Evolutionary conservation across 768 basidiomycete species (phyloP), one percentile per base, ranked within the genome.

Genomic region (Boletellus sp.): DNA sequence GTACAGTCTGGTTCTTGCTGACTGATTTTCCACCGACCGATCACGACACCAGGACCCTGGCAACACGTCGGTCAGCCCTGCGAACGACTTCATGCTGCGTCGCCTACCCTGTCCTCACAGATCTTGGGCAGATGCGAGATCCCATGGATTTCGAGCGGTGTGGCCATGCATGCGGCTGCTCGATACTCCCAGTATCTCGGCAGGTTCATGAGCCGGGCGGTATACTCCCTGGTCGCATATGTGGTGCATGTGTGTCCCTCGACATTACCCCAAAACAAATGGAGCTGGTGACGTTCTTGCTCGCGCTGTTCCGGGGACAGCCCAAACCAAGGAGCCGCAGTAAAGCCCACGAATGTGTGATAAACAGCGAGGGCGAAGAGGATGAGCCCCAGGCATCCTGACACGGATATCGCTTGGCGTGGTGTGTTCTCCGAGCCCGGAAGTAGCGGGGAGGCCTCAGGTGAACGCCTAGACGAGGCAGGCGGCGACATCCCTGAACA

Each of bases 401-500:
- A 26, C 24, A 26, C 24, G 8, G 24, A 26, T 26, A 26, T 26
- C 24, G 4, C 24, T 26, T 26, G 4, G 24, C 24, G 24, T 26
- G 24, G 4, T 26, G 24, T 26, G 8, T 26, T 8, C 24, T 26
- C 24, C 26, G 26, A 26, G 6, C 26, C 9, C 26, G 9, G 6
- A 9, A 6, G 26, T 6, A 26, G 9, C 7, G 28, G 28, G 5
- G 4, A 2, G 11, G 28, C 28, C 7, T 28, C 28, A 10, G 28
- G 11, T 11, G 24, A 26, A 26, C 8, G 4, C 24, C 24, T 26
- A 26, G 24, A 26, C 8, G 24, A 26, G 24, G 24, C 24, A 26
- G 24, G 24, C n/a, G 95, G 94, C 23, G 96, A 98, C 67, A 98
- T 98, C 67, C 24, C 24, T 26, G 24, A 26, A 26, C 24, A 10